These are phyloP conservation scores for Conoideocrella luteorostrata DNA, from an alignment of 2,329 filamentous ascomycete genomes.

Conservation along the genomic window DNA sequence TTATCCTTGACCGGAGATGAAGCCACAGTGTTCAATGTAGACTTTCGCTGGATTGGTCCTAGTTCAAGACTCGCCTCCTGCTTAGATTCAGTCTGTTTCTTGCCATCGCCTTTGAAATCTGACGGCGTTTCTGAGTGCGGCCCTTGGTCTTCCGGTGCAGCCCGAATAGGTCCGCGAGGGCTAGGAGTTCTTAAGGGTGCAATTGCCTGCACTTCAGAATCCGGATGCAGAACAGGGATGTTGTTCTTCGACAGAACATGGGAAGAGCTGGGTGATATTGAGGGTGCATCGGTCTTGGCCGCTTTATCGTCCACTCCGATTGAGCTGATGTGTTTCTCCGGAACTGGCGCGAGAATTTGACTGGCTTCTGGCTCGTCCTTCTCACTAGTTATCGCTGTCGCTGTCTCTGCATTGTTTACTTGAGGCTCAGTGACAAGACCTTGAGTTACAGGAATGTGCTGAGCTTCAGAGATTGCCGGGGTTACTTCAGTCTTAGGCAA, in stretches of 20 bases:
- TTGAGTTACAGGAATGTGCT: not conserved
- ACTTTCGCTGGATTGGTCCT: constrained; percentile 32
- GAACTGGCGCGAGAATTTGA: not conserved
- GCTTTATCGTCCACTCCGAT: not conserved
- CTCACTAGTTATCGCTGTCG: not conserved
- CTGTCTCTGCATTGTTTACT: not conserved
- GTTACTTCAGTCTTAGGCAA: not conserved
- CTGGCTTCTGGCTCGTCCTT: not conserved
- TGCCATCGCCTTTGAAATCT: constrained; percentile 28
- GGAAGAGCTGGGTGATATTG: not conserved
- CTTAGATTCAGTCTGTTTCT: constrained; percentile 15
- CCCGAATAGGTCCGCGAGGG: constrained; percentile 13
- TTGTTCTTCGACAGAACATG: not conserved
- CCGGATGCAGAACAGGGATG: constrained; percentile 8
- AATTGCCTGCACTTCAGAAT: constrained; percentile 15
- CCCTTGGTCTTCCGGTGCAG: not conserved
- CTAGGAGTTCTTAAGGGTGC: constrained; percentile 29
- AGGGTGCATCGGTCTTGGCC: not conserved
- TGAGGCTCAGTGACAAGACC: not conserved
- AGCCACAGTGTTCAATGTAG: constrained; percentile 41
- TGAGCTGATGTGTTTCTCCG: not conserved
- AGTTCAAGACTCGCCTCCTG: constrained; percentile 23
- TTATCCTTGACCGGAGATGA: constrained; percentile 59
- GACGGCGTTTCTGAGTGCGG: constrained; percentile 24
- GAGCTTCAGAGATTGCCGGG: not conserved